Evolutionary conservation across 306 rosid genomes (phyloP).

Genomic region (Morella rubra): DNA sequence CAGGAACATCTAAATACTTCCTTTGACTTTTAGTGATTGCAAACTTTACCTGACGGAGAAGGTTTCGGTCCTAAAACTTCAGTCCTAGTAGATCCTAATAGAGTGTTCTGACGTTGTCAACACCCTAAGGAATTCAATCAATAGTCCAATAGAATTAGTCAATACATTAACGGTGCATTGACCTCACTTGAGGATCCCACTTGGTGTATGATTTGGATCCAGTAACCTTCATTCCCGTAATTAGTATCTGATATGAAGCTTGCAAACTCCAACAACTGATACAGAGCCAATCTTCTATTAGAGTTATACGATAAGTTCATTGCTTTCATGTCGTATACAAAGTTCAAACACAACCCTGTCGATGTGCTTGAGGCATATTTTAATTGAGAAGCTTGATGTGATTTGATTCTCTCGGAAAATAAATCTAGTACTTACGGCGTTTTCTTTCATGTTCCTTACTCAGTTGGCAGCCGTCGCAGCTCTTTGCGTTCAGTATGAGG

Average conservation of each 20-base stretch:
- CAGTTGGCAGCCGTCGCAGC: slow-evolving; percentile 99
- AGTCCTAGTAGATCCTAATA: no score
- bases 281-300: background rate
- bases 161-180: no score
- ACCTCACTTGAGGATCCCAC: no score
- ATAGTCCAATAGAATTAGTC: no score
- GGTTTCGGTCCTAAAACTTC: no score
- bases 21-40: background rate
- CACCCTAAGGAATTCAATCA: no score
- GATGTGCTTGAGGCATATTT: background rate
- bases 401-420: background rate
- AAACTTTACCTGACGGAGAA: background rate
- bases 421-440: slow-evolving; percentile 7
- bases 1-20: background rate
- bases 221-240: no score
- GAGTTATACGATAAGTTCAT: background rate
- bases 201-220: no score
- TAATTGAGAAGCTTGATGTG: background rate
- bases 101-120: no score
- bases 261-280: no score
- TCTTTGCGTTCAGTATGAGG: slow-evolving; percentile 94
- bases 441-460: slow-evolving; percentile 25
- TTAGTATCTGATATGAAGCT: no score
- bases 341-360: background rate
- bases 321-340: background rate